These are phyloP conservation scores for Magnaporthiopsis poae DNA, from an alignment of 2,329 filamentous ascomycete genomes.

Conservation along the genomic window DNA sequence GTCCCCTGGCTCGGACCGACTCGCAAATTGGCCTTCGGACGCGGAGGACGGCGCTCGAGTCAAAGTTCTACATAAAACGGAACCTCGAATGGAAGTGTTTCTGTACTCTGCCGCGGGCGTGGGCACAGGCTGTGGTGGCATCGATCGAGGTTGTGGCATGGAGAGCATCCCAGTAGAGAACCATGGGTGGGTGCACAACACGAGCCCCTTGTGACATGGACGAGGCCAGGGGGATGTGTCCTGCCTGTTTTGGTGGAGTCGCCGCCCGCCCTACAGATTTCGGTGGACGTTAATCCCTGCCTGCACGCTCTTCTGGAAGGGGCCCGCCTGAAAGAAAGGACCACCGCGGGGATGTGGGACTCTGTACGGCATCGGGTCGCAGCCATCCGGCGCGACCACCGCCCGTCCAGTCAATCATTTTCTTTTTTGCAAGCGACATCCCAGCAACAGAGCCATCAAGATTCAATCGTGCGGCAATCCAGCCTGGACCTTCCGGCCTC, in stretches of 20 bases:
- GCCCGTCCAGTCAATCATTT: background rate
- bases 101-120: background rate
- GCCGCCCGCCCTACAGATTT: background rate
- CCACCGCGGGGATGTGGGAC: background rate
- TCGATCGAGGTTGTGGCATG: background rate
- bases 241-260: background rate
- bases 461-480: no score
- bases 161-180: background rate
- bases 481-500: no score
- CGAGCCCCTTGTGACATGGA: background rate
- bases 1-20: background rate
- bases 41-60: background rate
- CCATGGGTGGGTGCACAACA: background rate
- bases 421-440: background rate
- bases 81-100: background rate
- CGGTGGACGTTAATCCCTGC: background rate
- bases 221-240: background rate
- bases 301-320: background rate
- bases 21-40: background rate
- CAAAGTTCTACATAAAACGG: background rate
- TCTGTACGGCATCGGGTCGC: background rate
- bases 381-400: no score
- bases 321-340: background rate
- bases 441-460: background rate
- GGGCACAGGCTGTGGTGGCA: background rate